These are phyloP conservation scores for Penicillium tannophilum DNA, from an alignment of 495 filamentous ascomycete genomes.

Conservation along the genomic window DNA sequence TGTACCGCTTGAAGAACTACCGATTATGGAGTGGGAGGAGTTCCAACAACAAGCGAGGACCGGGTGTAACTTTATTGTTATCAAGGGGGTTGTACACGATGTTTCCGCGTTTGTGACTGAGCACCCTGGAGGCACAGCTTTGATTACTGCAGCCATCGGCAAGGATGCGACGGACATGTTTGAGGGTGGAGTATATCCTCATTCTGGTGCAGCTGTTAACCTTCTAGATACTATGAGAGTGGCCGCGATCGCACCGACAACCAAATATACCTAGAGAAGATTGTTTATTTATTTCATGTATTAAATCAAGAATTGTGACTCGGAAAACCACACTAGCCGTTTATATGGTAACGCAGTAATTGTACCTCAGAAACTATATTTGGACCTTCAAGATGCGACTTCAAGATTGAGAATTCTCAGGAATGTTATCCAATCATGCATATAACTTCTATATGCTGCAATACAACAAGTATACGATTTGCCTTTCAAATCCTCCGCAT, in stretches of 20 bases:
- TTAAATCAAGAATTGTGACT: no score
- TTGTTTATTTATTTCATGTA: neutral
- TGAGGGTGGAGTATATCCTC: constrained; percentile 83
- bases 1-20: constrained; percentile 66
- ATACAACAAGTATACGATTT: no score
- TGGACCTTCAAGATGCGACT: no score
- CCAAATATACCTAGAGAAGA: neutral
- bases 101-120: constrained; percentile 87
- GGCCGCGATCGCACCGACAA: neutral
- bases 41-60: constrained; percentile 80
- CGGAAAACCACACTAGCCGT: no score
- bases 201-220: constrained; percentile 76
- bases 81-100: constrained; percentile 92
- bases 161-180: constrained; percentile 97
- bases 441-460: no score
- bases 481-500: no score
- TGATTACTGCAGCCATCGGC: constrained; percentile 83
- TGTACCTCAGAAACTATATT: no score
- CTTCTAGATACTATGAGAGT: constrained; percentile 5
- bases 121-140: constrained; percentile 89
- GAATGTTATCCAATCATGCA: no score
- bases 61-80: constrained; percentile 76
- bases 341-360: no score
- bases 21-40: constrained; percentile 81
- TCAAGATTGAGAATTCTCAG: no score